Evolutionary conservation across 2,329 filamentous ascomycete species (phyloP).

Genomic region (Penicillium crustosum): DNA sequence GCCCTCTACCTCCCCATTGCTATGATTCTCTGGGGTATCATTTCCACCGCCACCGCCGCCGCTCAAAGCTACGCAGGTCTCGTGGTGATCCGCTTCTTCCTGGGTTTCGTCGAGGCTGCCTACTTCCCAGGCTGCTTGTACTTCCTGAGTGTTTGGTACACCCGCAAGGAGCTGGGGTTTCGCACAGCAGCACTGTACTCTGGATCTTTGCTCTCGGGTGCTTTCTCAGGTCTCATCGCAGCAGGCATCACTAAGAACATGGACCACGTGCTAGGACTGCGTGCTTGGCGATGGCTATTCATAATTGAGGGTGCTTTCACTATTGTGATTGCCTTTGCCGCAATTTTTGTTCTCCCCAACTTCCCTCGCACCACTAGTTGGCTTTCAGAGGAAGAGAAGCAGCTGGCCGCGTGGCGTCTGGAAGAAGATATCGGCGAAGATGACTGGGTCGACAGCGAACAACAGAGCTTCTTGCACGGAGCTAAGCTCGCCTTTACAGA

Average conservation of each 20-base stretch:
- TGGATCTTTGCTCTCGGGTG: slow-evolving; percentile 67
- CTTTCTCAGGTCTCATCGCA: slow-evolving; percentile 67
- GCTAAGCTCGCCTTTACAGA: slow-evolving; percentile 59
- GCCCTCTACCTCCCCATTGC: slow-evolving; percentile 52
- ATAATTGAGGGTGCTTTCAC: slow-evolving; percentile 70
- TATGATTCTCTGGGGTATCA: slow-evolving; percentile 63
- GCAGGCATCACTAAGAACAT: slow-evolving; percentile 67
- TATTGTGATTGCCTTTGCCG: slow-evolving; percentile 57
- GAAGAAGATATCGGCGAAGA: slow-evolving; percentile 66
- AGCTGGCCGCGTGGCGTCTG: slow-evolving; percentile 60
- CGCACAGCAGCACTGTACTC: slow-evolving; percentile 55
- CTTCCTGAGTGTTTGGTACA: slow-evolving; percentile 31
- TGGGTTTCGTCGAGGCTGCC: slow-evolving; percentile 41
- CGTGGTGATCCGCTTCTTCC: slow-evolving; percentile 48
- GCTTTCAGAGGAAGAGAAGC: slow-evolving; percentile 59
- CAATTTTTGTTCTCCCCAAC: slow-evolving; percentile 64
- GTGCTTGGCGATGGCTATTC: slow-evolving; percentile 66
- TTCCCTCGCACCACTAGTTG: slow-evolving; percentile 63
- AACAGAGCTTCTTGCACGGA: slow-evolving; percentile 53
- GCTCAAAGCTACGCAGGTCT: slow-evolving; percentile 51
- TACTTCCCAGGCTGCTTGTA: slow-evolving; percentile 45
- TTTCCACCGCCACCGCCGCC: slow-evolving; percentile 49
- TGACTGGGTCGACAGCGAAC: slow-evolving; percentile 58
- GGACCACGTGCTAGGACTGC: slow-evolving; percentile 55
- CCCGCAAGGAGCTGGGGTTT: slow-evolving; percentile 32